Evolutionary conservation across 345 rosid species (phyloP).

Genomic region (Gossypium ekmanianum): DNA sequence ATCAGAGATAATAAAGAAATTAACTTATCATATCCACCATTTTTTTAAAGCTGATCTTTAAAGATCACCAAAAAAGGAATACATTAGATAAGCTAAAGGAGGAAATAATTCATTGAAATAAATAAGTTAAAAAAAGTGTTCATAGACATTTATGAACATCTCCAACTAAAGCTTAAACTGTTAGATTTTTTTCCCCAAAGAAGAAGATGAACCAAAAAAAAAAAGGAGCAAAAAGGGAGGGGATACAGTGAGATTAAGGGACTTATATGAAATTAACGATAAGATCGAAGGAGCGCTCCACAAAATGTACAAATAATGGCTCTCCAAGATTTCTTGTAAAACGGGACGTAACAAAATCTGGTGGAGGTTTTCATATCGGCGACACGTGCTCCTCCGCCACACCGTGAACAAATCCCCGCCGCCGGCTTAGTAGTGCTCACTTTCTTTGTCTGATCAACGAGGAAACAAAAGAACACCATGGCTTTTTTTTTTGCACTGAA

Average conservation of each 20-base stretch:
- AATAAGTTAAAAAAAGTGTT: no score
- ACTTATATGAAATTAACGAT: slow-evolving; percentile 27
- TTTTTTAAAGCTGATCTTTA: no score
- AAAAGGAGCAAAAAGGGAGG: neutral
- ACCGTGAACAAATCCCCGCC: slow-evolving; percentile 80
- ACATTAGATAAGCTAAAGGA: no score
- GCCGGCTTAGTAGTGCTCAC: slow-evolving; percentile 79
- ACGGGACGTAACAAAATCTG: slow-evolving; percentile 73
- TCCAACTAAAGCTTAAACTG: no score
- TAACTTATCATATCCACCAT: no score
- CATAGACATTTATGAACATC: no score
- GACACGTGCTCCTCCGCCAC: slow-evolving; percentile 94
- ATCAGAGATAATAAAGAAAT: no score
- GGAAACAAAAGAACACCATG: slow-evolving; percentile 81
- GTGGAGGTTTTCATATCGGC: slow-evolving; percentile 92
- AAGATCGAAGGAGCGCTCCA: slow-evolving; percentile 79
- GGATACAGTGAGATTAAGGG: neutral
- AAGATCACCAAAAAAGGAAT: no score
- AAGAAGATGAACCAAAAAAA: no score
- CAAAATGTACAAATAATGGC: slow-evolving; percentile 85
- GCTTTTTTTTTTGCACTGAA: neutral
- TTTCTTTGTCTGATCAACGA: slow-evolving; percentile 80
- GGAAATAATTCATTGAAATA: no score
- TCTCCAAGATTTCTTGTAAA: slow-evolving; percentile 83
- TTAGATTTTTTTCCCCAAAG: no score